Evolutionary conservation across 805 yeast genomes (phyloP).

Genomic region (Ogataea minuta): DNA sequence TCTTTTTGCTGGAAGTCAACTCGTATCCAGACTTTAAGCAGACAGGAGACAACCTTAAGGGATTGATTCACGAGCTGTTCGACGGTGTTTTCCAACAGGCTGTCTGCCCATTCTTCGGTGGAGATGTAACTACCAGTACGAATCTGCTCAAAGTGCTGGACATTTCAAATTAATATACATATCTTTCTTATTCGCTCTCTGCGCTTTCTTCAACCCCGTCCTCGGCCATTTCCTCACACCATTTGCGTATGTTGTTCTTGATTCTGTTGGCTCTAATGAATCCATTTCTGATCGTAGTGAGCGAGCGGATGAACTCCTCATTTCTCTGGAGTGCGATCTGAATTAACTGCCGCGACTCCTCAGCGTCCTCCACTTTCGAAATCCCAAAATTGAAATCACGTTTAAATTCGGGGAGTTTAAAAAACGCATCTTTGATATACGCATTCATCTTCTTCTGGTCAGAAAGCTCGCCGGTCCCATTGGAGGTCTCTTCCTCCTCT

Average conservation of each 20-base stretch:
- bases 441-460: slow-evolving; percentile 16
- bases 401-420: slow-evolving; percentile 54
- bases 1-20: slow-evolving; percentile 76
- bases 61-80: slow-evolving; percentile 63
- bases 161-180: neutral
- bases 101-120: slow-evolving; percentile 48
- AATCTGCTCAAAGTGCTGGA: slow-evolving; percentile 12
- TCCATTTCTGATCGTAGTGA: slow-evolving; percentile 71
- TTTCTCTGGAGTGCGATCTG: slow-evolving; percentile 80
- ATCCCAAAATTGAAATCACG: slow-evolving; percentile 49
- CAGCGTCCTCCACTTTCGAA: slow-evolving; percentile 54
- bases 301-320: slow-evolving; percentile 81
- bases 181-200: slow-evolving; percentile 2
- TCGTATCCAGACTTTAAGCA: slow-evolving; percentile 97
- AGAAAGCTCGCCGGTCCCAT: slow-evolving; percentile 13
- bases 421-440: slow-evolving; percentile 53
- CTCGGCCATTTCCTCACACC: slow-evolving; percentile 87
- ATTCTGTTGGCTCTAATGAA: slow-evolving; percentile 75
- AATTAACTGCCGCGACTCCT: slow-evolving; percentile 66
- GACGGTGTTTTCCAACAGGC: slow-evolving; percentile 49
- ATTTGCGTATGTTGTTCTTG: slow-evolving; percentile 64
- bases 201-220: slow-evolving; percentile 28
- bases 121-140: slow-evolving; percentile 9
- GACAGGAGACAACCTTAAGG: slow-evolving; percentile 77
- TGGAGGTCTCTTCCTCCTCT: slow-evolving; percentile 23